Percentiles rank a stretch among this genome's conserved stretches.
phyloP scores from a whole-genome alignment of 2,329 filamentous ascomycete genomes.

The Metarhizium humberi region DNA sequence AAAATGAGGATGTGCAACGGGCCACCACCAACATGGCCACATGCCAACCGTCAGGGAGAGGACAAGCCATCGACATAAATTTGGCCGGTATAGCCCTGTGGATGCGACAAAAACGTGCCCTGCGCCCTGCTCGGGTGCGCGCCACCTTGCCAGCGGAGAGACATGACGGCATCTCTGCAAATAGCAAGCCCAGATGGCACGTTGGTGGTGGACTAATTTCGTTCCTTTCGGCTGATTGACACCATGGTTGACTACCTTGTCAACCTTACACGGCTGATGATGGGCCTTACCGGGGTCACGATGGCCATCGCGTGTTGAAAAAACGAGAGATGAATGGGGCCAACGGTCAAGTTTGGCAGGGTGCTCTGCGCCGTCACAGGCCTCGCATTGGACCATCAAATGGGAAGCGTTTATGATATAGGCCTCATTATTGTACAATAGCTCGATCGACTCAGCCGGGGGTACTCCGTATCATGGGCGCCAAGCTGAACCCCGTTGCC shows the following conservation, averaged over 20 bases:
- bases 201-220: neutral
- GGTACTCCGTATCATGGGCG: neutral
- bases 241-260: neutral
- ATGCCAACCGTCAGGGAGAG: neutral
- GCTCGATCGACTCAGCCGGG: neutral
- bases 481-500: constrained; percentile 2
- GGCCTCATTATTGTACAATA: neutral
- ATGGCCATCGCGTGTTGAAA: neutral
- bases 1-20: neutral
- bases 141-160: neutral
- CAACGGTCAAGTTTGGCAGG: neutral
- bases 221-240: neutral
- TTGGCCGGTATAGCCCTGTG: neutral
- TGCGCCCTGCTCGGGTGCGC: neutral
- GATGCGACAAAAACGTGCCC: neutral
- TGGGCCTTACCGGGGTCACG: neutral
- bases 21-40: neutral
- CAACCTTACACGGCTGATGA: neutral
- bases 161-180: neutral
- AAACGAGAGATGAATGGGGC: neutral
- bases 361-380: neutral
- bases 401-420: neutral
- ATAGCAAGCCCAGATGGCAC: neutral
- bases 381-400: neutral
- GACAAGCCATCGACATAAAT: neutral